These are phyloP conservation scores for Arachnopeziza araneosa DNA, from an alignment of 2,329 filamentous ascomycete species.

Conservation along the genomic window DNA sequence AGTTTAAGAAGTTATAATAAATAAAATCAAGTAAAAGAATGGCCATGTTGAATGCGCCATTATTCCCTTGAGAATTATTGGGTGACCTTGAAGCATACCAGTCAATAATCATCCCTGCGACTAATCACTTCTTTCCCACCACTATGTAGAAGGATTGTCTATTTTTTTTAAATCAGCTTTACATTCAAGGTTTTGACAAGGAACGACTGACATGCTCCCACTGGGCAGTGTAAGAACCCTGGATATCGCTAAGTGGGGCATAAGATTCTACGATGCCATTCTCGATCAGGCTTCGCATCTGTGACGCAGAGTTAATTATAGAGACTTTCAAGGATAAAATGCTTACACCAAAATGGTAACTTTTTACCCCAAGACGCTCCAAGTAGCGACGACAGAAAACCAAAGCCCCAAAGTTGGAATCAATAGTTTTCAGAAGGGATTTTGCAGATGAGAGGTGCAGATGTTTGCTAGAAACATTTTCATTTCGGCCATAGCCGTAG, in stretches of 20 bases:
- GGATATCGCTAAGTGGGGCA: constrained; percentile 49
- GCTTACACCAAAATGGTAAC: constrained; percentile 52
- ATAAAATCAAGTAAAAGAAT: neutral
- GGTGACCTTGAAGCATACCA: neutral
- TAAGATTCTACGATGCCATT: constrained; percentile 54
- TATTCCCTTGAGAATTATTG: neutral
- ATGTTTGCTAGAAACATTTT: constrained; percentile 32
- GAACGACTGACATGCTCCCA: constrained; percentile 47
- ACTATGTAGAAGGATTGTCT: constrained; percentile 44
- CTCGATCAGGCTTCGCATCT: constrained; percentile 53
- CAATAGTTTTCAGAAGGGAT: constrained; percentile 51
- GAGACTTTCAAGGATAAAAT: neutral
- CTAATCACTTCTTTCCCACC: constrained; percentile 46
- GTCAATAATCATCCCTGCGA: constrained; percentile 47
- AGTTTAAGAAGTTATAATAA: too few species aligned
- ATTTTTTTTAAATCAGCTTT: constrained; percentile 9
- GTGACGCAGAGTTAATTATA: constrained; percentile 12
- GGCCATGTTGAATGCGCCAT: neutral
- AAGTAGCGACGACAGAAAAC: constrained; percentile 58
- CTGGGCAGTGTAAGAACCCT: constrained; percentile 58
- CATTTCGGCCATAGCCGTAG: constrained; percentile 45
- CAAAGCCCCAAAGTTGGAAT: constrained; percentile 56
- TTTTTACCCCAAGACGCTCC: constrained; percentile 54
- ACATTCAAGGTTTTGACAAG: neutral
- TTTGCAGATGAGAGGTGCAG: constrained; percentile 48